Base-by-base conservation (phyloP, 164 flowering plant genomes). In the Magnolia kwangsiensis region DNA sequence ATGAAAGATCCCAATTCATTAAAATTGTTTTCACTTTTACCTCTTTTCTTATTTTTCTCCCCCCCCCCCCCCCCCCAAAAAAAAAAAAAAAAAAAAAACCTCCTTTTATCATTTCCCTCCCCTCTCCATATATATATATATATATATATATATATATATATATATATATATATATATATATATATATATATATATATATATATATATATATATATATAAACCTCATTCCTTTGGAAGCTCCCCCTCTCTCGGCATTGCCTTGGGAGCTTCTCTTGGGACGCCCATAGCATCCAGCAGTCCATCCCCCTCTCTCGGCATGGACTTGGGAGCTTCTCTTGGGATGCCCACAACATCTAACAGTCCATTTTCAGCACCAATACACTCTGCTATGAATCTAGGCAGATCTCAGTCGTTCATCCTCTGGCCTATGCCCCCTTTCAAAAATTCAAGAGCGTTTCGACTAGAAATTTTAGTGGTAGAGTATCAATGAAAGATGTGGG, bases 271-370 rank as follows among this genome's bases (percentile, higher is more conserved):
- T 59, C 69, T 78, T 61, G 58, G 73, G 73, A 72, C 69, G 68
- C 67, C 63, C 29, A 63, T 55, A 67, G 21, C 29, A 59, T 73
- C 29, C 80, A 72, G n/a, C 27, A 55, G 7, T 66, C 72, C 45
- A 5, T 63, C n/a, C n/a, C 31, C 37, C 21, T 24, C 66, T 63
- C n/a, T 19, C 20, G 21, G 10, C 27, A 78, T 78, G 80, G 80
- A 78, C 71, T 63, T 68, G 24, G 73, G 68, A 23, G 24, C 76
- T 13, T 61, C 76, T 59, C 69, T 78, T 61, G 58, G 73, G 73
- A 72, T 74, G 68, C 67, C 63, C 29, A 63, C 67, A 67, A 14
- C 29, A 59, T 73, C 29, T 76, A 72, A 29, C 27, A 55, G 7
- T 66, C 72, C 45, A 5, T 63, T 73, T 31, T 73, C 72, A 67